Base-by-base conservation (phyloP, 208 protist genomes). In the Phytomonas serpens region DNA sequence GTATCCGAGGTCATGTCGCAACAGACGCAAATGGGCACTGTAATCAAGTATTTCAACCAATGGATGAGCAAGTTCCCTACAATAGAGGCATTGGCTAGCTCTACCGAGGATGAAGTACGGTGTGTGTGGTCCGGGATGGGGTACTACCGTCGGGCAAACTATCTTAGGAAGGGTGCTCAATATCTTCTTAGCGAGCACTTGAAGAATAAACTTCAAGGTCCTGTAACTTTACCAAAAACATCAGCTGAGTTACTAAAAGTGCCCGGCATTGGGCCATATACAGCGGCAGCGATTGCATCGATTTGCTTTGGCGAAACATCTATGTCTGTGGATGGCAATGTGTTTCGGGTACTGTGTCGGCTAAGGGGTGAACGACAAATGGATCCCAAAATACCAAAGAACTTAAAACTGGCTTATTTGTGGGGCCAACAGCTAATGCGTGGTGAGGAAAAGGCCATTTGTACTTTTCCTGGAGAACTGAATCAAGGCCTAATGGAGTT, bases 1-100 rank as follows among this genome's bases (percentile, higher is more conserved):
- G 92, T 98, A 42, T 95, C 87, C 1, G 94, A 98, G 77, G 90
- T 98, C 29, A 98, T 98, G 95, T 93, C 92, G 0, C 97, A 98
- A 77, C 97, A 98, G 77, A 98, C 97, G 5, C 91, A 86, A 38
- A 92, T 98, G 67, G 84, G 81, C 9, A 97, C 93, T 0, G 94
- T 98, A 32, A 89, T 97, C 64, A 51, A 65, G 33, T 98, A 98
- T 78, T 98, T 87, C 71, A 57, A 68, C 4, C 40, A 57, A 33
- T 98, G 97, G 95, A 94, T 98, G 83, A 64, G 71, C 13, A 67
- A 73, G 37, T 98, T 98, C 67, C 93, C 96, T 5, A 94, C 85
- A 4, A 79, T 96, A 14, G 74, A 84, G 37, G 76, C 47, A 57
- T 74, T 98, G 30, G 89, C 95, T 1, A 78, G 69, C 4, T 87